Percentiles rank a stretch among this genome's conserved stretches.
These are phyloP conservation scores for Phytophthora idaei DNA, from an alignment of 352 stramenopile species.

Conservation along the genomic window DNA sequence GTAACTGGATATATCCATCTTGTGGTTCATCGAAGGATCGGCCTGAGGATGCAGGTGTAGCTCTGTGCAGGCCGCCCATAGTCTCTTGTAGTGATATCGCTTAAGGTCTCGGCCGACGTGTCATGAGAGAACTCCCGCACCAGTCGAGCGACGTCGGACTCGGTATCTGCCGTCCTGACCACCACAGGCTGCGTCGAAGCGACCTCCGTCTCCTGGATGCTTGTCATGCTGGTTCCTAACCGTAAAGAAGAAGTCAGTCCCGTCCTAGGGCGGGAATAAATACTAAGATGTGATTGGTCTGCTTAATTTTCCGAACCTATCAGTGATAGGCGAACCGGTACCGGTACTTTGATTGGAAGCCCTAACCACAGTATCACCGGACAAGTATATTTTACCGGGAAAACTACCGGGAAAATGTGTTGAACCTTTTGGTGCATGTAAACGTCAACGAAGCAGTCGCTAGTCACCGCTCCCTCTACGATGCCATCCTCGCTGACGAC, in stretches of 20 bases:
- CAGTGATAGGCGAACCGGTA: too few relatives aligned
- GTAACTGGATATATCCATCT: slow-evolving; percentile 17
- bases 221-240: neutral
- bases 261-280: too few relatives aligned
- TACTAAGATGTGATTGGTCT: too few relatives aligned
- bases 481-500: slow-evolving; percentile 16
- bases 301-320: too few relatives aligned
- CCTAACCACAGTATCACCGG: too few relatives aligned
- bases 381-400: too few relatives aligned
- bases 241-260: too few relatives aligned
- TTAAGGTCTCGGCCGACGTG: slow-evolving; percentile 8
- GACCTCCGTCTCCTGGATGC: neutral
- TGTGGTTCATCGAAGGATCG: slow-evolving; percentile 4
- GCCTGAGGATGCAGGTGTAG: slow-evolving; percentile 23
- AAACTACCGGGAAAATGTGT: neutral
- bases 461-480: neutral
- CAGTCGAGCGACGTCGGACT: slow-evolving; percentile 3
- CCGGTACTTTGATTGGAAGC: too few relatives aligned
- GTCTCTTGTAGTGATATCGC: slow-evolving; percentile 14
- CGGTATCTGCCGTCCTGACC: neutral
- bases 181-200: neutral
- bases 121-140: slow-evolving; percentile 14
- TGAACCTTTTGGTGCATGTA: neutral
- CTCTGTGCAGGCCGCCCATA: slow-evolving; percentile 14
- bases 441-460: slow-evolving; percentile 27